Evolutionary conservation across 108 stramenopile species (phyloP), one percentile per base, ranked within the genome.

Genomic region (Conticribra guillardii): DNA sequence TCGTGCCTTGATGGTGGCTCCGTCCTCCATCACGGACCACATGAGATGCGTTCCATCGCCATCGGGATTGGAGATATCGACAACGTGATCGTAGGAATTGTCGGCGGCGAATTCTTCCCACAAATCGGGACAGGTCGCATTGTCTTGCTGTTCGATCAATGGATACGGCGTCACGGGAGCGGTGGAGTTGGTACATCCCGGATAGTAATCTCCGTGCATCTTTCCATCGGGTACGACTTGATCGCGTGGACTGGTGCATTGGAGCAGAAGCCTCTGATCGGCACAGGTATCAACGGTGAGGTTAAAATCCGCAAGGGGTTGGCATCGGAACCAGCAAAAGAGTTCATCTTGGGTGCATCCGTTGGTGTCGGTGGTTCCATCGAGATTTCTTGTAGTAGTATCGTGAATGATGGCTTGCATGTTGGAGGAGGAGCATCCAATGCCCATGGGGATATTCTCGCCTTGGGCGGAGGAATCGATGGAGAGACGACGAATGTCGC

Each of bases 251-350:
- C 86, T 87, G 51, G 82, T 75, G 67, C 94, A 95, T 51, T 70
- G 55, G 49, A 95, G 47, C 33, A 68, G 64, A 24, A 87, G 66
- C 26, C 69, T 80, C 37, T 82, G 76, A 15, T 69, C 81, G 15
- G 33, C 62, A 51, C 94, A 95, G 15, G 76, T 74, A 2, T 29
- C 30, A 11, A 31, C 9, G 0, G 64, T 79, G 57, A 87, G 79
- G 3, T 63, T 60, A 28, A 58, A 34, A 22, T 89, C 88, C 17
- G 67, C 51, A 11, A 87, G 61, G 44, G 67, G 30, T 84, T 86
- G 82, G 79, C 94, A 95, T n/a, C 79, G 71, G 46, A 85, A 86
- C 94, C 94, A 95, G 73, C 94, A 95, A 57, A 77, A 87, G 33
- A 84, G 22, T 60, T 80, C 53, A 48, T 81, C 76, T 33, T 80